These are phyloP conservation scores for Incumbomyces delicatus DNA, from an alignment of 2,329 filamentous ascomycete genomes.

Conservation along the genomic window DNA sequence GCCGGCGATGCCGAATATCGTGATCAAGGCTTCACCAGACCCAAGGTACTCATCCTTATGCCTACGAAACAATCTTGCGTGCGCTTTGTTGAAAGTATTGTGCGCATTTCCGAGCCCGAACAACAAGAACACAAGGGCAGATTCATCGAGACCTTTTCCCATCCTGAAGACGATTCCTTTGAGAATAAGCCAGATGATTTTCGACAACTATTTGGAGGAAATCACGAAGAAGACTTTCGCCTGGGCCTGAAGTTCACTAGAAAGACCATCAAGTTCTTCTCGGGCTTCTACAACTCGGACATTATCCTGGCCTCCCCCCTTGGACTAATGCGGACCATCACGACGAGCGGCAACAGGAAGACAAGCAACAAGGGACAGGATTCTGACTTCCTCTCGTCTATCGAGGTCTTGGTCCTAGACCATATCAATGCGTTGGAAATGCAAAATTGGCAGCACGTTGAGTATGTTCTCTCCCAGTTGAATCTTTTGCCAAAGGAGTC, in stretches of 20 bases:
- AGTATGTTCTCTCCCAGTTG: constrained; percentile 82
- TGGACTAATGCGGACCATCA: constrained; percentile 81
- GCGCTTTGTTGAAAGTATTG: constrained; percentile 66
- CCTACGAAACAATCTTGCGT: constrained; percentile 83
- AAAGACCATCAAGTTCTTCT: constrained; percentile 90
- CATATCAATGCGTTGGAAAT: constrained; percentile 88
- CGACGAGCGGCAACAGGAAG: constrained; percentile 41
- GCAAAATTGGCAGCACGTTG: constrained; percentile 97
- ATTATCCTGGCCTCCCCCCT: constrained; percentile 87
- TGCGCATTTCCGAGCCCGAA: constrained; percentile 65
- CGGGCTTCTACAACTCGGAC: constrained; percentile 92
- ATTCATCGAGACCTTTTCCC: constrained; percentile 74
- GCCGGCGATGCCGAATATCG: constrained; percentile 62
- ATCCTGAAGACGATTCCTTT: constrained; percentile 55
- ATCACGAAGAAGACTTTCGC: constrained; percentile 95
- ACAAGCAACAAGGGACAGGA: constrained; percentile 56
- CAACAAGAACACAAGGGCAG: constrained; percentile 93
- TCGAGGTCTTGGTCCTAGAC: constrained; percentile 83
- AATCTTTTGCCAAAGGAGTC: constrained; percentile 83
- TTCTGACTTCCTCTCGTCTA: constrained; percentile 78
- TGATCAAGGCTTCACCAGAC: constrained; percentile 91
- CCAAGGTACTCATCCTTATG: constrained; percentile 82
- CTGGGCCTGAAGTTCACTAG: constrained; percentile 94
- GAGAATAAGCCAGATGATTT: constrained; percentile 77
- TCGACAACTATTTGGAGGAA: constrained; percentile 78